A percentile compares a stretch with the other conserved stretches of the same genome.
phyloP scores from a whole-genome alignment of 2,329 filamentous ascomycete species.

The Calonectria pauciramosa region DNA sequence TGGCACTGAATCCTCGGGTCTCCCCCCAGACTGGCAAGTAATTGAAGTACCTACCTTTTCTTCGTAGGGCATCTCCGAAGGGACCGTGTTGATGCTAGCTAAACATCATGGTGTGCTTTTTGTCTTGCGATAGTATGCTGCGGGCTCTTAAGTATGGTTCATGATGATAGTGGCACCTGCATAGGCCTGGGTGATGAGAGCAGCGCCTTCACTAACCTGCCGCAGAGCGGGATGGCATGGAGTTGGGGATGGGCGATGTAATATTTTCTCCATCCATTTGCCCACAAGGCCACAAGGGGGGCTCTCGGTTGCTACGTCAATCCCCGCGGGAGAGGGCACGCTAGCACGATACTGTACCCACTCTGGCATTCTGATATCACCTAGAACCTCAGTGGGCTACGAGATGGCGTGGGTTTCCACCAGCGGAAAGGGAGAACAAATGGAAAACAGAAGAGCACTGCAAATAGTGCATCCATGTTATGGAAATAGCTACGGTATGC shows the following conservation, averaged over 20 bases:
- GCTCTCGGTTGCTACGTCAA: slow-evolving; percentile 33
- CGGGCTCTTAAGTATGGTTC: not conserved
- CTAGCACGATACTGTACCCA: slow-evolving; percentile 35
- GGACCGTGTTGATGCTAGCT: not conserved
- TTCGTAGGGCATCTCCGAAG: slow-evolving; percentile 17
- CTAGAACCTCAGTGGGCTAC: slow-evolving; percentile 15
- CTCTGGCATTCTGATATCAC: slow-evolving; percentile 20
- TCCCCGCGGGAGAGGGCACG: slow-evolving; percentile 41
- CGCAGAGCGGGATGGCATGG: slow-evolving; percentile 13
- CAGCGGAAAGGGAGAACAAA: not conserved
- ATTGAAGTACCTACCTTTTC: not conserved
- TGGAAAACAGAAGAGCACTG: not conserved
- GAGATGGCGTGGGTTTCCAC: not conserved
- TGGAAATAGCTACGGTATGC: not conserved
- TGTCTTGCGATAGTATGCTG: not conserved
- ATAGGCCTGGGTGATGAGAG: not conserved
- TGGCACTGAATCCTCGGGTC: slow-evolving; percentile 16
- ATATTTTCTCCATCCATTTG: slow-evolving; percentile 28
- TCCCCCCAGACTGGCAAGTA: not conserved
- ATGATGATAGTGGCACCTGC: not conserved
- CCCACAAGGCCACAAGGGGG: slow-evolving; percentile 23
- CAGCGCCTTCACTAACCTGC: not conserved
- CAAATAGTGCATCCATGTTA: not conserved
- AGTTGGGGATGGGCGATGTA: slow-evolving; percentile 1
- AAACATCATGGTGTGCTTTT: not conserved